Percentiles rank a stretch among this genome's conserved stretches.
Conservation (phyloP, 768 basidiomycete species). For the Tulasnella sp. region DNA sequence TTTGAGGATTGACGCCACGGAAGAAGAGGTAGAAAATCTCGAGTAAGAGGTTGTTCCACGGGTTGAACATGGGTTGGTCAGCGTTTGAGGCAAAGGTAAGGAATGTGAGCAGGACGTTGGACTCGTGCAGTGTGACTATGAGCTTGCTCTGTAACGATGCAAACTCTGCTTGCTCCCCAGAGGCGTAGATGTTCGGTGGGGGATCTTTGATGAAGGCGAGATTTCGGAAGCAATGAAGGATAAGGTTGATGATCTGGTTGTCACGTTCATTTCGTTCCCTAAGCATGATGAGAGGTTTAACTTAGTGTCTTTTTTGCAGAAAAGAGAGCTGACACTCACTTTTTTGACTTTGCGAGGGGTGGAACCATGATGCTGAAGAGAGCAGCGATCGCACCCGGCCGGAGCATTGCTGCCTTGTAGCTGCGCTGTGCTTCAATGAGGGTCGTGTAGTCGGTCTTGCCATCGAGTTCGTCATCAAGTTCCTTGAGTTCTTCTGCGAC, state of each 20-base stretch:
- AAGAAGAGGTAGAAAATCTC: slow-evolving; percentile 91
- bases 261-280: slow-evolving; percentile 70
- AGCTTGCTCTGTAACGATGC: slow-evolving; percentile 63
- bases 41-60: slow-evolving; percentile 81
- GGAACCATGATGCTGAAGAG: slow-evolving; percentile 71
- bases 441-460: slow-evolving; percentile 81
- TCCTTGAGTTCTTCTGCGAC: slow-evolving; percentile 90
- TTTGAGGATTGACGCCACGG: slow-evolving; percentile 62
- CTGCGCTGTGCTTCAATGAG: slow-evolving; percentile 70
- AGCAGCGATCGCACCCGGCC: slow-evolving; percentile 59
- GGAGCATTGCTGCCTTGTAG: slow-evolving; percentile 79
- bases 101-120: slow-evolving; percentile 67
- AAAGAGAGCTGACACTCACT: slow-evolving; percentile 28
- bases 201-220: slow-evolving; percentile 90
- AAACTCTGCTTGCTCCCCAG: slow-evolving; percentile 71
- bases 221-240: slow-evolving; percentile 86
- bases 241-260: slow-evolving; percentile 75
- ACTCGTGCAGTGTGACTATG: slow-evolving; percentile 58
- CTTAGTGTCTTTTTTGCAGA: background rate
- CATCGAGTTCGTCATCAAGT: slow-evolving; percentile 58
- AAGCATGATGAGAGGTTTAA: background rate
- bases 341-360: slow-evolving; percentile 57
- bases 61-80: slow-evolving; percentile 69
- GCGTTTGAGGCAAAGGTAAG: slow-evolving; percentile 79
- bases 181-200: slow-evolving; percentile 58